Evolutionary conservation across 495 filamentous ascomycete species (phyloP).

Genomic region (Parathielavia hyrcaniae): DNA sequence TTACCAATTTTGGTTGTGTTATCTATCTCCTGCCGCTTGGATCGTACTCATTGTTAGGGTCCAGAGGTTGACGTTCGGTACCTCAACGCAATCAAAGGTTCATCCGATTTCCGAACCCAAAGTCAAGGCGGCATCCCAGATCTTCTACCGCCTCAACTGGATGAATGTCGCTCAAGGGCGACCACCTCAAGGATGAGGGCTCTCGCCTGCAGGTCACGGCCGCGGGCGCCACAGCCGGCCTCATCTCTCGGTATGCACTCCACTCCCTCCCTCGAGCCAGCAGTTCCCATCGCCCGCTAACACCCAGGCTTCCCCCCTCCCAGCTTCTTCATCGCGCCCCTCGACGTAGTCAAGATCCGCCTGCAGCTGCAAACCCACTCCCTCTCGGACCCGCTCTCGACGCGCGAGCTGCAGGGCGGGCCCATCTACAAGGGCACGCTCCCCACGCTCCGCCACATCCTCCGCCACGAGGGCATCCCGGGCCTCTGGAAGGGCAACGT

Average conservation of each 20-base stretch:
- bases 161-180: conserved; percentile 36
- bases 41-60: no score
- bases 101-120: not conserved
- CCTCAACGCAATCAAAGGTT: not conserved
- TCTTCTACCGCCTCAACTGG: conserved; percentile 4
- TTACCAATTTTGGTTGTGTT: no score
- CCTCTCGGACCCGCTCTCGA: conserved; percentile 58
- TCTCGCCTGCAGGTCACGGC: conserved; percentile 72
- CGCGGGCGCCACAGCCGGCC: conserved; percentile 80
- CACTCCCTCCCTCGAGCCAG: conserved; percentile 58
- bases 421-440: conserved; percentile 76
- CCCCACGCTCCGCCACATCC: conserved; percentile 67
- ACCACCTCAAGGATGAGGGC: conserved; percentile 90
- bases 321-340: conserved; percentile 83
- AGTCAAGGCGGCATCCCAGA: not conserved
- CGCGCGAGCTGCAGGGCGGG: conserved; percentile 44
- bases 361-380: conserved; percentile 85
- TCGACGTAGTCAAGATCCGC: conserved; percentile 96
- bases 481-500: conserved; percentile 98
- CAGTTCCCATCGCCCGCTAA: conserved; percentile 4
- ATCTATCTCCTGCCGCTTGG: no score
- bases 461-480: conserved; percentile 70
- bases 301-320: not conserved
- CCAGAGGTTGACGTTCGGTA: no score
- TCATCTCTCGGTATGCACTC: conserved; percentile 85